Conservation (phyloP, 306 rosid species). For the Casuarina glauca region DNA sequence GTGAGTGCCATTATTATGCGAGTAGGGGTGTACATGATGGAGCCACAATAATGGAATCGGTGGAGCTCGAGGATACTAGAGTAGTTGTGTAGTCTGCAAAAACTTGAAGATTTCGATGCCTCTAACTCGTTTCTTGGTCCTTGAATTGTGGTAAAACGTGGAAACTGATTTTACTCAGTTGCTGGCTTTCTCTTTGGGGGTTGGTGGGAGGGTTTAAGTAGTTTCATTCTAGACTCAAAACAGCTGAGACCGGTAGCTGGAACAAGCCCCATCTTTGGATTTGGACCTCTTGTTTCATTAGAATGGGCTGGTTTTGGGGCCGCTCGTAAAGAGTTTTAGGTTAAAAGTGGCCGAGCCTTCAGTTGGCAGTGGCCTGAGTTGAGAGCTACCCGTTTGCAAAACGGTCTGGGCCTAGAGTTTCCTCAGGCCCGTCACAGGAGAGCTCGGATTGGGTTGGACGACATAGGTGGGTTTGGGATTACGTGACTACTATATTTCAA, state of each 20-base stretch:
- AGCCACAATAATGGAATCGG: background rate
- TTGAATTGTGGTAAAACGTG: background rate
- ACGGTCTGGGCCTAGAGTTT: background rate
- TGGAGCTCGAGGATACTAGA: background rate
- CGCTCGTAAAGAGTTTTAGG: background rate
- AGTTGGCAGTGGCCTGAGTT: background rate
- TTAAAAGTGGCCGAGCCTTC: background rate
- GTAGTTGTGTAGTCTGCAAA: background rate
- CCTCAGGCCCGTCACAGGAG: background rate
- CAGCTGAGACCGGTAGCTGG: background rate
- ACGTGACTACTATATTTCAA: background rate
- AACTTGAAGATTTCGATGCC: background rate
- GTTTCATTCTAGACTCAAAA: background rate
- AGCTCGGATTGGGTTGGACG: background rate
- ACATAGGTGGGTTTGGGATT: background rate
- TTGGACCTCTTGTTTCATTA: background rate
- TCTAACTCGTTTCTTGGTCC: too few relatives aligned
- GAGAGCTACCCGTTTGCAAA: background rate
- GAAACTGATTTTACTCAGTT: background rate
- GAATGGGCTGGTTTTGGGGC: slow-evolving; percentile 5
- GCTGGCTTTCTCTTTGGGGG: too few relatives aligned
- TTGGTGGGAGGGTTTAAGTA: background rate
- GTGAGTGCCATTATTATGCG: background rate
- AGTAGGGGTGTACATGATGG: background rate
- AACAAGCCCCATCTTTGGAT: background rate